Conservation (phyloP, 257 asterid species). For the Penstemon eatonii region DNA sequence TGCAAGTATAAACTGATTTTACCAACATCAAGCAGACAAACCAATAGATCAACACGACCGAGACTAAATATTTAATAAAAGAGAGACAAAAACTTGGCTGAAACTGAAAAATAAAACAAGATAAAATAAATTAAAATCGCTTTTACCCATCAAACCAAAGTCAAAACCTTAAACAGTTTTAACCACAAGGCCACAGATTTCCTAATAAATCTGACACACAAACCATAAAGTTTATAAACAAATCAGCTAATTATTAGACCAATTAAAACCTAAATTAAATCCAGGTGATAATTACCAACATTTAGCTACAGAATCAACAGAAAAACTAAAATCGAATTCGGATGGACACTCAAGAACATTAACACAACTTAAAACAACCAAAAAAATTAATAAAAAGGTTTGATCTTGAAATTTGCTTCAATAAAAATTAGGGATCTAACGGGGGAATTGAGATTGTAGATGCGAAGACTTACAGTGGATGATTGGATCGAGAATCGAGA, state of each 20-base stretch:
- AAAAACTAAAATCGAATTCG: slow-evolving; percentile 17
- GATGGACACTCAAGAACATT: slow-evolving; percentile 5
- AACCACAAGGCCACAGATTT: background rate
- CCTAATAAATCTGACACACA: slow-evolving; percentile 8
- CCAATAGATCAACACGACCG: slow-evolving; percentile 7
- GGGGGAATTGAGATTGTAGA: slow-evolving; percentile 21
- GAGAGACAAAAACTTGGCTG: too few species aligned
- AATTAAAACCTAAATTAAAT: too few species aligned
- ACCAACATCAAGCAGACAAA: slow-evolving; percentile 18
- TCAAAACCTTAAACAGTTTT: slow-evolving; percentile 21
- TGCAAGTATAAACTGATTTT: slow-evolving; percentile 2
- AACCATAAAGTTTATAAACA: slow-evolving; percentile 19
- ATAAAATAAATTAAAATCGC: slow-evolving; percentile 18
- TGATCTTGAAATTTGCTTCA: slow-evolving; percentile 16
- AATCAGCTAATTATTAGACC: background rate
- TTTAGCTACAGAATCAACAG: slow-evolving; percentile 26
- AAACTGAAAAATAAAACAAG: background rate
- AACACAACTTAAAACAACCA: slow-evolving; percentile 24
- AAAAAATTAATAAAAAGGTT: slow-evolving; percentile 10
- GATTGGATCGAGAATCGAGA: slow-evolving; percentile 42
- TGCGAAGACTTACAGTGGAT: slow-evolving; percentile 44
- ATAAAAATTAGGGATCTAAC: slow-evolving; percentile 39
- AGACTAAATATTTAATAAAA: slow-evolving; percentile 16
- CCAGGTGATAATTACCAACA: background rate
- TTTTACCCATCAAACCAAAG: slow-evolving; percentile 41